Evolutionary conservation across 202 grass and related monocot species (phyloP).

Genomic region (Carex arenaria): DNA sequence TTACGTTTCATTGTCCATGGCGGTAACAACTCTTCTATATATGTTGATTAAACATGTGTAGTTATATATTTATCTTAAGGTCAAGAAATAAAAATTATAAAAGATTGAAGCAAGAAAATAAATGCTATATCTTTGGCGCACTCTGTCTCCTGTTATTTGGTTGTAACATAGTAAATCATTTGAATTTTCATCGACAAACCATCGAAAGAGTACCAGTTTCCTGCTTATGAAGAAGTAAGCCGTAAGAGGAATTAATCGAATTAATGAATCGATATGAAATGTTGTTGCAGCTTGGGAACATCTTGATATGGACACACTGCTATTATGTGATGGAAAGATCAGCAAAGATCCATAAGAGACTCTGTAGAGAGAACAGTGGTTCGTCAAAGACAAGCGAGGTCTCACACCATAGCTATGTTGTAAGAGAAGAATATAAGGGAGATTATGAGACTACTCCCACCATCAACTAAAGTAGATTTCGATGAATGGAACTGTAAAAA

Average conservation of each 20-base stretch:
- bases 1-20: constrained; percentile 51
- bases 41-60: neutral
- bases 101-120: neutral
- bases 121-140: neutral
- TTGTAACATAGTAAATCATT: neutral
- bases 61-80: neutral
- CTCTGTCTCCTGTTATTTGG: neutral
- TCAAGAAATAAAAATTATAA: neutral
- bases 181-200: neutral
- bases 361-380: neutral
- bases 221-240: neutral
- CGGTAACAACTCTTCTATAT: constrained; percentile 26
- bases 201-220: neutral
- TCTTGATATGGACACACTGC: constrained; percentile 47
- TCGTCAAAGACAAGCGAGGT: neutral
- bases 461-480: neutral
- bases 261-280: neutral
- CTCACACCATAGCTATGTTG: neutral
- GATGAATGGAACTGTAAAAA: constrained; percentile 2
- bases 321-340: constrained; percentile 47
- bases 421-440: neutral
- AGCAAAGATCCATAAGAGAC: constrained; percentile 23
- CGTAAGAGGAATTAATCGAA: neutral
- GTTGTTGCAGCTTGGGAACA: constrained; percentile 37
- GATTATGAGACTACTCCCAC: constrained; percentile 28